Percentiles rank a stretch among this genome's conserved stretches.
Conservation (phyloP, 2,329 filamentous ascomycete genomes). For the Colletotrichum incanum region DNA sequence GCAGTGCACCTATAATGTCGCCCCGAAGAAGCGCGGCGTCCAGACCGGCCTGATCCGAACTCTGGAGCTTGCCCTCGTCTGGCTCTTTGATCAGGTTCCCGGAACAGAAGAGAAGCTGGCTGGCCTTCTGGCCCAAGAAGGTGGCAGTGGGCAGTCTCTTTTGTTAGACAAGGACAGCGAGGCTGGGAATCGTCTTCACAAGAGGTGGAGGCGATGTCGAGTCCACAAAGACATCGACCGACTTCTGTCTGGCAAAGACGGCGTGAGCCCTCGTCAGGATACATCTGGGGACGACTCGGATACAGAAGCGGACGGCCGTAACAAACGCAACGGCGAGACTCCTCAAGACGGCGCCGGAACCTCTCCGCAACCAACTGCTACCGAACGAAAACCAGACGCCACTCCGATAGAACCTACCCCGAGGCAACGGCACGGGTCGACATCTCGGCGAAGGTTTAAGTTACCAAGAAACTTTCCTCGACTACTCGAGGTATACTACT, state of each 20-base stretch:
- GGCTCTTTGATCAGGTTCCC: slow-evolving; percentile 75
- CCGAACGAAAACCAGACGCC: slow-evolving; percentile 28
- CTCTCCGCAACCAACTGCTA: slow-evolving; percentile 14
- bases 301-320: slow-evolving; percentile 45
- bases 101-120: slow-evolving; percentile 73
- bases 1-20: slow-evolving; percentile 79
- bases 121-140: slow-evolving; percentile 64
- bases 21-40: slow-evolving; percentile 82
- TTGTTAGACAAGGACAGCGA: slow-evolving; percentile 67
- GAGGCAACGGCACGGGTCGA: slow-evolving; percentile 31
- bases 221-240: slow-evolving; percentile 76
- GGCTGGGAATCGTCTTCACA: slow-evolving; percentile 71
- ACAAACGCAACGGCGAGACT: slow-evolving; percentile 30
- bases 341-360: slow-evolving; percentile 8
- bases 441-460: slow-evolving; percentile 42
- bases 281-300: slow-evolving; percentile 55
- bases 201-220: slow-evolving; percentile 74
- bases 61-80: slow-evolving; percentile 78
- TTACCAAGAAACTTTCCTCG: slow-evolving; percentile 71
- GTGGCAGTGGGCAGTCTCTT: slow-evolving; percentile 58
- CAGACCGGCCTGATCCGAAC: slow-evolving; percentile 86
- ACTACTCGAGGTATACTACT: slow-evolving; percentile 81
- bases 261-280: slow-evolving; percentile 51
- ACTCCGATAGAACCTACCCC: not conserved
- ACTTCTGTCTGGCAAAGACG: slow-evolving; percentile 66